Conservation (phyloP, 2,329 filamentous ascomycete species). For the Davidsoniella neocaledoniae region DNA sequence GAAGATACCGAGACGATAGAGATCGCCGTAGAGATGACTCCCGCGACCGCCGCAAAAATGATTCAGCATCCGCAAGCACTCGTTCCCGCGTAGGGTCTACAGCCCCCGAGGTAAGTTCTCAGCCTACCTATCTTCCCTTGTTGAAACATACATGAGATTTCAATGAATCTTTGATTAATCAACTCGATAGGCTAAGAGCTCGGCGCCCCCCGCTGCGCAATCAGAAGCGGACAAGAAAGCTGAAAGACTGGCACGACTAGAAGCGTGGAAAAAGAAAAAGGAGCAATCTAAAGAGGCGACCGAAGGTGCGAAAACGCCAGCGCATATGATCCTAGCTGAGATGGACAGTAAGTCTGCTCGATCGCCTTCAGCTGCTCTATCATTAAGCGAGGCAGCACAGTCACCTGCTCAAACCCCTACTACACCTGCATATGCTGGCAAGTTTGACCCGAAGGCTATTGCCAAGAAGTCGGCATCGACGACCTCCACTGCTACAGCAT, state of each 20-base stretch:
- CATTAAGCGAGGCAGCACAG: slow-evolving; percentile 27
- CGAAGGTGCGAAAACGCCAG: slow-evolving; percentile 53
- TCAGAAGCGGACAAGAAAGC: slow-evolving; percentile 62
- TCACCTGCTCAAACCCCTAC: slow-evolving; percentile 27
- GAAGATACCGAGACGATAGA: slow-evolving; percentile 47
- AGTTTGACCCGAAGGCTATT: slow-evolving; percentile 50
- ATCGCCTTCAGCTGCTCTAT: slow-evolving; percentile 29
- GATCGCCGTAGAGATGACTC: slow-evolving; percentile 32
- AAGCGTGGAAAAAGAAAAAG: slow-evolving; percentile 86
- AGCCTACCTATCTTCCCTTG: slow-evolving; percentile 26
- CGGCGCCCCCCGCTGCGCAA: slow-evolving; percentile 29
- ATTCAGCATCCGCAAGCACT: slow-evolving; percentile 40
- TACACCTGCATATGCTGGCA: slow-evolving; percentile 46
- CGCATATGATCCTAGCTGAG: slow-evolving; percentile 51
- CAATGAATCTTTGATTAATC: slow-evolving; percentile 8
- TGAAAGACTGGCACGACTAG: slow-evolving; percentile 63
- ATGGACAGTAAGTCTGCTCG: slow-evolving; percentile 53
- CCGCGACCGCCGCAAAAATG: slow-evolving; percentile 37
- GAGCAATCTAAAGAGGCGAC: slow-evolving; percentile 46
- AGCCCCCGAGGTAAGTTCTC: slow-evolving; percentile 30
- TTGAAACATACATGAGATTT: neutral
- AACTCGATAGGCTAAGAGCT: slow-evolving; percentile 8
- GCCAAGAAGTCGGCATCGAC: slow-evolving; percentile 50
- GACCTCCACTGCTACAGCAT: slow-evolving; percentile 30
- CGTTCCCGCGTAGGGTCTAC: slow-evolving; percentile 21